Evolutionary conservation across 176 grass and related monocot species (phyloP), one percentile per base, ranked within the genome.

Genomic region (Carex kokanica): DNA sequence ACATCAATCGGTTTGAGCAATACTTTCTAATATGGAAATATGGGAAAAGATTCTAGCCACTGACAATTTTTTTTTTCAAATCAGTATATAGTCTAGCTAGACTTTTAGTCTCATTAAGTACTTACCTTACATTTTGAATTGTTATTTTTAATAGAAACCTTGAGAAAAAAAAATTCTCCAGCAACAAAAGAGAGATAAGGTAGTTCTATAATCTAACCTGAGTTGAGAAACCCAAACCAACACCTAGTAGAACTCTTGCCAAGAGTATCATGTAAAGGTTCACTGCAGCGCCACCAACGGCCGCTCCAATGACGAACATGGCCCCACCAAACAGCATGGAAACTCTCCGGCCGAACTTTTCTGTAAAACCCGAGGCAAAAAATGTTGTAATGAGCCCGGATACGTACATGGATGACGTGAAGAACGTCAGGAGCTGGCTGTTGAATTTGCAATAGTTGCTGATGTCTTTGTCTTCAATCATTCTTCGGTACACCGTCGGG

Each of bases 401-500:
- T 1, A 90, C 7, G 79, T 97, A 97, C 64, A 97, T 87, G 0
- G 94, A 97, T 0, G 94, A 97, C 31, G 92, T 97, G 90, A 97
- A 94, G 0, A 83, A 73, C 1, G 90, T 91, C 8, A 97, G 85
- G 0, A 97, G 90, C 90, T 97, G 92, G 91, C 94, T 97, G 64
- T 97, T 83, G 69, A 97, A 97, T 85, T 97, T 97, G 71, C 94
- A 97, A 86, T 97, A 97, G 88, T 92, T 92, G 87, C 90, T 95
- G 15, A 92, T 88, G 2, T 45, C 53, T 7, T 85, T 81, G 69
- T 91, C 88, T 43, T 86, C 85, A 1, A 80, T 53, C 93, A 96
- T 96, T 70, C 79, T 86, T 0, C 60, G 81, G 85, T 92, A 89
- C 16, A 95, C 93, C 0, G 89, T 84, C 11, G 93, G 93, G 79